A percentile compares a stretch with the other conserved stretches of the same genome.
Evolutionary conservation across 352 stramenopile species (phyloP).

Genomic region (Hyaloperonospora arabidopsidis): DNA sequence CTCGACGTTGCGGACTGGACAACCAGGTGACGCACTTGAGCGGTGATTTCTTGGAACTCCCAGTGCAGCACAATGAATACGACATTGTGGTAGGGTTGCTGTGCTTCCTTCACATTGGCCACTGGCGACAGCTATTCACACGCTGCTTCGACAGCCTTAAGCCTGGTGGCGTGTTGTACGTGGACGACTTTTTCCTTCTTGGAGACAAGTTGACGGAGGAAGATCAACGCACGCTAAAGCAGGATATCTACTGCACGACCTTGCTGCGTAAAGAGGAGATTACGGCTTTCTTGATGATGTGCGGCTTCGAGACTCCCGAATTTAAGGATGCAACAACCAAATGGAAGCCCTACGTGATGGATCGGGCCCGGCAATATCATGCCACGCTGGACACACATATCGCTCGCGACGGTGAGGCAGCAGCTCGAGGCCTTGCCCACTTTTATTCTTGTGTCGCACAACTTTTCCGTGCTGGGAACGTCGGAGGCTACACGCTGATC

Average conservation of each 20-base stretch:
- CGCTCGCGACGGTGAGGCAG: conserved; percentile 42
- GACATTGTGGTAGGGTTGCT: conserved; percentile 60
- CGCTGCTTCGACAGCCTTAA: conserved; percentile 52
- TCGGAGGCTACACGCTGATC: conserved; percentile 3
- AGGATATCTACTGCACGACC: conserved; percentile 59
- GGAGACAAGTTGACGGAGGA: conserved; percentile 34
- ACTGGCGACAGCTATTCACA: conserved; percentile 52
- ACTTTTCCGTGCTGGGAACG: conserved; percentile 31
- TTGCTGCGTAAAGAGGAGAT: conserved; percentile 42
- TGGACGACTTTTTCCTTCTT: conserved; percentile 71
- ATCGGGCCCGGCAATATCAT: conserved; percentile 38
- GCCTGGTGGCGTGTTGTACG: conserved; percentile 56
- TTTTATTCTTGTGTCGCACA: conserved; percentile 61
- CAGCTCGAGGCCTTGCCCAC: conserved; percentile 49
- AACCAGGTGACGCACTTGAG: conserved; percentile 44
- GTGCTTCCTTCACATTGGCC: conserved; percentile 71
- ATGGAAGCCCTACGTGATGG: conserved; percentile 52
- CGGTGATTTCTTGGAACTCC: conserved; percentile 53
- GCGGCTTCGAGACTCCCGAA: conserved; percentile 48
- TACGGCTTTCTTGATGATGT: conserved; percentile 25
- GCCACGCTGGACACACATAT: conserved; percentile 42
- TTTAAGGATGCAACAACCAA: conserved; percentile 58
- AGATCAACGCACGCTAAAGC: conserved; percentile 36
- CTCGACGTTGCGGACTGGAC: conserved; percentile 42
- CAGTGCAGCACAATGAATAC: conserved; percentile 29